Conservation (phyloP, 139 green algal species). For the Limnomonas spitsbergensis region DNA sequence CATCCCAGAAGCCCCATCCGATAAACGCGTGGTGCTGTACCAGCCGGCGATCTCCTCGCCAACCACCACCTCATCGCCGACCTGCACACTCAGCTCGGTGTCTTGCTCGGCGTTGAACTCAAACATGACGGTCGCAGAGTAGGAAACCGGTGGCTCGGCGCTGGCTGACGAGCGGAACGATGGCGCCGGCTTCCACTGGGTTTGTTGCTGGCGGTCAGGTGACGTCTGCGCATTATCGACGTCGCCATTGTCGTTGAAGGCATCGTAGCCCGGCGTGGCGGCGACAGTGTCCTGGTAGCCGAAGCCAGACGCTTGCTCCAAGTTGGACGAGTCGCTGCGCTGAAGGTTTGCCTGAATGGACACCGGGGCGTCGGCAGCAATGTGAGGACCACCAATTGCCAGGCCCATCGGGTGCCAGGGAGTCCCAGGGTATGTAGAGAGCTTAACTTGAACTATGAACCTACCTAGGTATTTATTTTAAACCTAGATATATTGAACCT, state of each 20-base stretch:
- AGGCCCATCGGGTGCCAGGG: no score
- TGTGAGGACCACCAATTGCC: no score
- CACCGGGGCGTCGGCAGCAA: no score
- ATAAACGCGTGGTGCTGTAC: constrained; percentile 26
- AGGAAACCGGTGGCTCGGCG: neutral
- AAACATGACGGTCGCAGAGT: neutral
- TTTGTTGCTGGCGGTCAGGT: neutral
- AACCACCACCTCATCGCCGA: constrained; percentile 41
- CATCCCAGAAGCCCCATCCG: constrained; percentile 15
- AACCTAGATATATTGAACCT: no score
- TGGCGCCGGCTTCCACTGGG: neutral
- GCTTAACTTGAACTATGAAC: no score
- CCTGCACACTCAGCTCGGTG: constrained; percentile 15
- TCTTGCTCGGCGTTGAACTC: neutral
- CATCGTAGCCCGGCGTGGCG: neutral
- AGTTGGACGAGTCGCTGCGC: neutral
- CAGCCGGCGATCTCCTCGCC: constrained; percentile 61
- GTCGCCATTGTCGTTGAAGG: neutral
- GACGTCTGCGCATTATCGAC: neutral
- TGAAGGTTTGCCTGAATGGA: no score
- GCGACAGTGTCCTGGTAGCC: neutral
- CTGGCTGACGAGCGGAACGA: neutral
- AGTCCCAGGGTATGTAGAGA: no score
- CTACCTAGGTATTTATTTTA: no score
- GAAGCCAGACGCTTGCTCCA: neutral